Base-by-base conservation (phyloP, 2,329 filamentous ascomycete genomes). In the Monosporascus sp. region DNA sequence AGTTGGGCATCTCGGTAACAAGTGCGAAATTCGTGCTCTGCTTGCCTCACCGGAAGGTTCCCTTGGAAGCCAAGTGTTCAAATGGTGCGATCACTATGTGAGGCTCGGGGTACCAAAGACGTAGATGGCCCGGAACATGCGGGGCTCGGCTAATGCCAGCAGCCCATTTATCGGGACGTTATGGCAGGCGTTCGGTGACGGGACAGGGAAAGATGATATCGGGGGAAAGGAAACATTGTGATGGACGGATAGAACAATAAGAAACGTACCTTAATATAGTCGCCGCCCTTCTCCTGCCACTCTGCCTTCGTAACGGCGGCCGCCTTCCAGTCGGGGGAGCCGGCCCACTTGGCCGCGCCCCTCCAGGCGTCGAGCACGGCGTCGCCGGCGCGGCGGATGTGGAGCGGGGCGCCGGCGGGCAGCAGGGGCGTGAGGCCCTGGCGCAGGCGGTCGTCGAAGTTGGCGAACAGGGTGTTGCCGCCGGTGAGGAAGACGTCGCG, bases 401-500 rank as follows among this genome's bases (percentile, higher is more conserved):
- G 71, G n/a, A 97, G 72, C 31, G 81, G 77, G 18, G 85, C 75
- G 14, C 85, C 86, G 15, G 85, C 79, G 2, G 91, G 88, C 60
- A 97, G 70, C 55, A 90, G 81, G 1, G 85, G 83, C 38, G 81
- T 79, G 51, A 97, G 74, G 48, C 94, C 93, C 31, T 81, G 79
- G 49, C 81, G 76, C 56, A 97, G 74, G 31, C 93, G 78, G 63
- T 95, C 87, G 64, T 97, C 91, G 66, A 99, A 96, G 58, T 88
- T 88, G 55, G 81, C 74, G 72, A 97, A 96, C 46, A 96, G 73
- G 0, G 89, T 91, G 68, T 93, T 93, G 17, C 95, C 94, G n/a
- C 94, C 93, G 0, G 93, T 97, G 41, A 97, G 72, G 75, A 99
- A 97, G 38, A 99, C 81, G 68, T 99, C 93, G 46, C 83, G 84